A percentile compares a stretch with the other conserved stretches of the same genome.
Evolutionary conservation across 345 rosid species (phyloP).

Genomic region (Gossypium thurberi): DNA sequence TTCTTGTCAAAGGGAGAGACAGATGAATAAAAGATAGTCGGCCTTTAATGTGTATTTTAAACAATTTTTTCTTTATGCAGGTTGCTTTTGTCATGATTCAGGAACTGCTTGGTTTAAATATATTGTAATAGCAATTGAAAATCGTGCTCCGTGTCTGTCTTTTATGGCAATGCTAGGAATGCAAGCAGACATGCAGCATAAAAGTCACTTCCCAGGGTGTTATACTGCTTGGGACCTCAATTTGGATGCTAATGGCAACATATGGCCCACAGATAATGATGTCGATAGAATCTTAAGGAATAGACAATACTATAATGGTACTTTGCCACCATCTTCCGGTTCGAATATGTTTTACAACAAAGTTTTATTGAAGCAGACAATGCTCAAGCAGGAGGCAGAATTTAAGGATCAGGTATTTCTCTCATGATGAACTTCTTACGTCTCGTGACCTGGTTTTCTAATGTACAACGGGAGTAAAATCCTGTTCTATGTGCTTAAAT

Average conservation of each 20-base stretch:
- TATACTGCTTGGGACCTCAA: slow-evolving; percentile 22
- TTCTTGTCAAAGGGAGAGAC: too few species aligned
- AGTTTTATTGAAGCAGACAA: slow-evolving; percentile 40
- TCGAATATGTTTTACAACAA: slow-evolving; percentile 26
- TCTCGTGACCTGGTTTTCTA: neutral
- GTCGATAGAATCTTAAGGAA: slow-evolving; percentile 21
- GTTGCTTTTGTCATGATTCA: slow-evolving; percentile 12
- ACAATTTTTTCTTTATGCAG: slow-evolving; percentile 17
- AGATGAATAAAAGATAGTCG: too few species aligned
- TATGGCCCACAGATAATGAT: slow-evolving; percentile 25
- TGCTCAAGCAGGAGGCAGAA: slow-evolving; percentile 53
- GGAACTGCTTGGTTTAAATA: neutral
- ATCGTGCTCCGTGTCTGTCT: neutral
- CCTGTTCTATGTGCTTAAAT: neutral
- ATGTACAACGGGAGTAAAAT: neutral
- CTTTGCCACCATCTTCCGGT: slow-evolving; percentile 16
- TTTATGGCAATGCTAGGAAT: slow-evolving; percentile 28
- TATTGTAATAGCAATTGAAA: neutral
- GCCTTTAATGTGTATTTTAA: neutral
- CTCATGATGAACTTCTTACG: neutral
- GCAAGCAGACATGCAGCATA: slow-evolving; percentile 35
- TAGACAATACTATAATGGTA: slow-evolving; percentile 25
- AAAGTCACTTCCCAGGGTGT: slow-evolving; percentile 22
- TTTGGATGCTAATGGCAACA: slow-evolving; percentile 22
- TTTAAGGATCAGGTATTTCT: slow-evolving; percentile 49